Conservation (phyloP, 108 stramenopile species). For the Conticribra weissflogii region DNA sequence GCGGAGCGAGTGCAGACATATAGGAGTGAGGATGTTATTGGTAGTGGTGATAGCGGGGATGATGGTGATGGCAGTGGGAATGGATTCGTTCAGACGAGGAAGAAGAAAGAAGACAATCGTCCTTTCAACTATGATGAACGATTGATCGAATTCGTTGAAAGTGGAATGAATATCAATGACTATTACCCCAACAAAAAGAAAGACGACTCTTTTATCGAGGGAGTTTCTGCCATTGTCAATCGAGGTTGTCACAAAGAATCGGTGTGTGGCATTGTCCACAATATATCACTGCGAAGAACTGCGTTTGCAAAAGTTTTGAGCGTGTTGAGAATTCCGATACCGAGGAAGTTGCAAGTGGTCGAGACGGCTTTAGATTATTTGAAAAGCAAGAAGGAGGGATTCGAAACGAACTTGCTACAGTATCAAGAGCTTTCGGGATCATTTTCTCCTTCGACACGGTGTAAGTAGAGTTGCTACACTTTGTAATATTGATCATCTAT, state of each 20-base stretch:
- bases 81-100: no score
- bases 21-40: background rate
- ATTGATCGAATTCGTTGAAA: constrained; percentile 36
- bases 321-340: constrained; percentile 18
- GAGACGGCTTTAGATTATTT: constrained; percentile 38
- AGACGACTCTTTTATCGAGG: constrained; percentile 22
- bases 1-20: constrained; percentile 34
- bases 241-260: constrained; percentile 30
- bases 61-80: background rate
- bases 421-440: constrained; percentile 21
- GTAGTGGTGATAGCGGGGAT: background rate
- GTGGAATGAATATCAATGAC: constrained; percentile 31
- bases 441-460: constrained; percentile 29
- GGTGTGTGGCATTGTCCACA: constrained; percentile 8
- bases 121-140: constrained; percentile 37
- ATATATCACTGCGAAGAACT: constrained; percentile 17
- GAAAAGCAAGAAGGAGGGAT: constrained; percentile 21
- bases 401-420: constrained; percentile 33
- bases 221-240: constrained; percentile 26
- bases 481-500: background rate
- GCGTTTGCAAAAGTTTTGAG: constrained; percentile 33
- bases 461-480: background rate
- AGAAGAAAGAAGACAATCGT: background rate
- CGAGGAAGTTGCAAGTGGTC: constrained; percentile 14
- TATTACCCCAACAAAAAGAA: background rate